Base-by-base conservation (phyloP, 2,329 filamentous ascomycete genomes). In the Didymella pinodella region DNA sequence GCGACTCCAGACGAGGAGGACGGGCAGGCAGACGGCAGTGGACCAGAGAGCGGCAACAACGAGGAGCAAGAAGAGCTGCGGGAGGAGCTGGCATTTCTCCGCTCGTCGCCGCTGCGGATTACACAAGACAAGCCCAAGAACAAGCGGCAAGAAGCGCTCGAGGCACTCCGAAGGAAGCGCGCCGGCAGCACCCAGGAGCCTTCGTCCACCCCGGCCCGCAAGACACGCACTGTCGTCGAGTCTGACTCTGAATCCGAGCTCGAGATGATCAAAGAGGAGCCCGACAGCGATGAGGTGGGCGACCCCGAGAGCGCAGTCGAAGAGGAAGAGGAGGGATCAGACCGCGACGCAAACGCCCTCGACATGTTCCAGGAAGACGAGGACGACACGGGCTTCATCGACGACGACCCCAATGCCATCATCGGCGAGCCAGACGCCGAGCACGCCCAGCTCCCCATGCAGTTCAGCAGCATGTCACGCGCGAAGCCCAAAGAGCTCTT, bases 401-500 rank as follows among this genome's bases (percentile, higher is more conserved):
- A 74, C 48, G 79, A 89, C 45, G 86, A 89, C 25, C 87, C 87
- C 16, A 82, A 86, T 6, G 81, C 82, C 43, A 77, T 75, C 0
- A 78, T 84, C 6, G 84, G 82, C 7, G 73, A 76, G 29, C 74
- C 61, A 7, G 65, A 65, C 34, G 87, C 86, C 1, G 85, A 85
- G 0, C 78, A 82, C 10, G 72, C 81, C 11, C 81, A 82, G 3
- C 86, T 92, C 2, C 91, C 91, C 0, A 80, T 93, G 0, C 80
- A 90, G 66, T 92, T 92, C 73, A 90, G 88, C 0, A 78, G 83
- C 3, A 83, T 89, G 56, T 84, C 86, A 0, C 86, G 88, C 62
- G 88, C 88, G 65, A 89, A 89, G 49, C 79, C 88, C 0, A 88
- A 87, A 63, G 87, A 91, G 38, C 86, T 93, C 48, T 94, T 94